Evolutionary conservation across 2,329 filamentous ascomycete species (phyloP).

Genomic region (Mycosphaerella arachidis): DNA sequence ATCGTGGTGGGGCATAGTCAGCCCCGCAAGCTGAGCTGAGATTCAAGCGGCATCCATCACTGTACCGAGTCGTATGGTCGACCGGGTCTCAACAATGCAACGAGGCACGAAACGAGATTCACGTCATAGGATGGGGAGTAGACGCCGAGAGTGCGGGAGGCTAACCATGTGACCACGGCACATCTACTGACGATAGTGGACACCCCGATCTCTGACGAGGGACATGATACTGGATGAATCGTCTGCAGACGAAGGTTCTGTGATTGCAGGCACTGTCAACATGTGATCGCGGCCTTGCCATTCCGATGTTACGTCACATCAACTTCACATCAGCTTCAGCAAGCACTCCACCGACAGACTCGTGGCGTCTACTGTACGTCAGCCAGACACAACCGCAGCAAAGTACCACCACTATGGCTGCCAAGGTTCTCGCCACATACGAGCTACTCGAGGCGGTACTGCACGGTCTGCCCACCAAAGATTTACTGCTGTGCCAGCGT

Average conservation of each 20-base stretch:
- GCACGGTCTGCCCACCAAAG: slow-evolving; percentile 1
- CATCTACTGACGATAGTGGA: too few species aligned
- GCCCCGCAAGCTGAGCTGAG: not conserved
- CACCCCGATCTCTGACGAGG: too few species aligned
- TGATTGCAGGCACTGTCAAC: too few species aligned
- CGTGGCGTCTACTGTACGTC: too few species aligned
- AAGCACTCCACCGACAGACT: too few species aligned
- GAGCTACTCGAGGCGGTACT: slow-evolving; percentile 11
- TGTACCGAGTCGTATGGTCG: not conserved
- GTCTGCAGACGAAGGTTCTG: too few species aligned
- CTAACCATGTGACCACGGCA: too few species aligned
- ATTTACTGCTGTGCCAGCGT: slow-evolving; percentile 5
- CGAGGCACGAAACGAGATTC: not conserved
- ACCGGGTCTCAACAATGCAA: too few species aligned
- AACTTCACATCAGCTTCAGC: too few species aligned
- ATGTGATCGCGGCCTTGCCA: not conserved
- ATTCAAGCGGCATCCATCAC: not conserved
- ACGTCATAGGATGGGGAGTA: too few species aligned
- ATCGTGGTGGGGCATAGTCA: not conserved
- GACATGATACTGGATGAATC: too few species aligned
- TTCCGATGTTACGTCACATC: not conserved
- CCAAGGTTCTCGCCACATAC: slow-evolving; percentile 4
- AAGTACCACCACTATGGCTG: not conserved
- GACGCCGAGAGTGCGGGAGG: too few species aligned
- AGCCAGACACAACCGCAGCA: not conserved